A percentile compares a stretch with the other conserved stretches of the same genome.
Conservation (phyloP, 148 eudicot genomes). For the Chenopodium suecicum region DNA sequence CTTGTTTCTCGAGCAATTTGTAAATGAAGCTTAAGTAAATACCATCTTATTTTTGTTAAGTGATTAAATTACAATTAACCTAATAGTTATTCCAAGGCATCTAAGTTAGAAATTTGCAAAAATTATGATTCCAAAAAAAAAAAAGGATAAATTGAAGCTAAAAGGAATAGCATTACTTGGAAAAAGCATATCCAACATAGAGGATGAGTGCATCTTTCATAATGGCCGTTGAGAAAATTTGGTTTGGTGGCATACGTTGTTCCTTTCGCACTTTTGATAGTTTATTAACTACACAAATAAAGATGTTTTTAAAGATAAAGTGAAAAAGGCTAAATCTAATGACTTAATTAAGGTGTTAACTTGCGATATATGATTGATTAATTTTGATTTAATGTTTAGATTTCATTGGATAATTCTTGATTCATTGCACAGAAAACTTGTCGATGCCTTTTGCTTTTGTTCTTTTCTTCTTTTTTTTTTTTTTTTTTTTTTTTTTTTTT, state of each 20-base stretch:
- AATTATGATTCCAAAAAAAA: no score
- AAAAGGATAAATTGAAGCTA: not conserved
- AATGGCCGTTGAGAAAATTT: conserved; percentile 15
- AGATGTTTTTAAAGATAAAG: not conserved
- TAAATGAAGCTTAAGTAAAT: not conserved
- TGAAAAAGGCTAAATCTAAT: not conserved
- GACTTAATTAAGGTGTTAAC: not conserved
- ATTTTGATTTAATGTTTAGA: not conserved
- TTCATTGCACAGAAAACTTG: conserved; percentile 19
- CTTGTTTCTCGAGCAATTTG: not conserved
- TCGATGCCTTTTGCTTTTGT: conserved; percentile 14
- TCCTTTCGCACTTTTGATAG: conserved; percentile 10
- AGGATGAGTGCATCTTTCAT: conserved; percentile 26
- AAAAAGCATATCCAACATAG: conserved; percentile 19
- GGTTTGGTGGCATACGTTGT: conserved; percentile 27
- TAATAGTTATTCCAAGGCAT: not conserved
- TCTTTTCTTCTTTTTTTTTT: no score
- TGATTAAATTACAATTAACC: no score
- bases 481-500: no score
- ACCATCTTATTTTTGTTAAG: not conserved
- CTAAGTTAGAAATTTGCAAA: not conserved
- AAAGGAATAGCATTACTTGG: conserved; percentile 18
- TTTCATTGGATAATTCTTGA: conserved; percentile 13
- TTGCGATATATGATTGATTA: not conserved
- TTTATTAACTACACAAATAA: conserved; percentile 11